phyloP scores from a whole-genome alignment of 805 yeast genomes.

The Wickerhamiella sergipiensis region DNA sequence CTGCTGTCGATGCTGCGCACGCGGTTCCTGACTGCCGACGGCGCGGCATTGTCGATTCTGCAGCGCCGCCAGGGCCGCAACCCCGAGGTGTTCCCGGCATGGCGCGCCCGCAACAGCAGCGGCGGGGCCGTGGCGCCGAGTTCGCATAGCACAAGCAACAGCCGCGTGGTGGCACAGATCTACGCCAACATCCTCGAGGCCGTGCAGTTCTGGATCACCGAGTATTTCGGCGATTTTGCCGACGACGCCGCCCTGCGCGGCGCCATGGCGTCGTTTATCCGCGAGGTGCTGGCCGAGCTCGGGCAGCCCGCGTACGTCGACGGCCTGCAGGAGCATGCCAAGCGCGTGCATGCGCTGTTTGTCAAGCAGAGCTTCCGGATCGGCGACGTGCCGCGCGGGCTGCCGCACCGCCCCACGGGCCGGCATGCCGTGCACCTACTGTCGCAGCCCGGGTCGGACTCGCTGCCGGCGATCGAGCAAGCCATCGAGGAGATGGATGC shows the following conservation, averaged over 20 bases:
- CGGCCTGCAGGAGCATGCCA: conserved; percentile 5
- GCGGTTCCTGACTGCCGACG: conserved; percentile 47
- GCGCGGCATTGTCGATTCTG: conserved; percentile 44
- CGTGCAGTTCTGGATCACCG: conserved; percentile 50
- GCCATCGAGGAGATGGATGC: conserved; percentile 54
- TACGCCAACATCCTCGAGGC: conserved; percentile 75
- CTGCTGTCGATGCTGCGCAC: conserved; percentile 39
- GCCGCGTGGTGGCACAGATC: conserved; percentile 48
- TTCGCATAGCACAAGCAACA: no score
- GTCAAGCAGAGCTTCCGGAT: conserved; percentile 10
- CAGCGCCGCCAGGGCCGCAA: conserved; percentile 10
- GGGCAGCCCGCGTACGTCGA: conserved; percentile 1
- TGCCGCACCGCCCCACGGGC: conserved; percentile 3
- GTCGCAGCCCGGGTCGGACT: background rate
- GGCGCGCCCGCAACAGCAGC: conserved; percentile 4
- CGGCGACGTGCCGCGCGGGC: conserved; percentile 4
- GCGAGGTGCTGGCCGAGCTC: background rate
- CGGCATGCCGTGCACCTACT: conserved; percentile 6
- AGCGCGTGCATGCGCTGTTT: conserved; percentile 6
- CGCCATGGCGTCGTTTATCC: conserved; percentile 16
- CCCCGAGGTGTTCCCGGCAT: conserved; percentile 14
- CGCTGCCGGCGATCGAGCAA: conserved; percentile 31
- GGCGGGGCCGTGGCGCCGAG: conserved; percentile 17
- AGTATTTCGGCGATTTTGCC: conserved; percentile 63
- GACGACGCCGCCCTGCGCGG: conserved; percentile 49